Percentiles rank a stretch among this genome's conserved stretches.
phyloP scores from a whole-genome alignment of 2,329 filamentous ascomycete species.

The Penicillium sclerotigenum region DNA sequence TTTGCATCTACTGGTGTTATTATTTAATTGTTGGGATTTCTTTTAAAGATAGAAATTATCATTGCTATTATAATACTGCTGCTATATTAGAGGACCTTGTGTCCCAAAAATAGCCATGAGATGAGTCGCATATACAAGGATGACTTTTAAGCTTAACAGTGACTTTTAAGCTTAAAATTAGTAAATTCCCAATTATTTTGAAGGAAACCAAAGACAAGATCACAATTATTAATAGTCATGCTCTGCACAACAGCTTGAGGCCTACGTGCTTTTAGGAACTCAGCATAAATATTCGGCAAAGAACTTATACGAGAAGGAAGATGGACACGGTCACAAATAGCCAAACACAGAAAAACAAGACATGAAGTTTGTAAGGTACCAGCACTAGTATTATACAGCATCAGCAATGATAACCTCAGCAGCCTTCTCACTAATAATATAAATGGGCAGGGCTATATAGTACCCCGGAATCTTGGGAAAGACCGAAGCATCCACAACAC shows the following conservation, averaged over 20 bases:
- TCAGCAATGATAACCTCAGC: slow-evolving; percentile 51
- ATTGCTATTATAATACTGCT: no score
- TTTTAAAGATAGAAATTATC: neutral
- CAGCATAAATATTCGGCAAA: neutral
- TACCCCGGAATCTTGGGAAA: slow-evolving; percentile 57
- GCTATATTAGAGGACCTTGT: neutral
- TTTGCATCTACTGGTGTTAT: neutral
- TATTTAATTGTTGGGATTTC: no score
- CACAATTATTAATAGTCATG: no score
- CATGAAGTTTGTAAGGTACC: neutral
- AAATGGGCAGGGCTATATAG: slow-evolving; percentile 52
- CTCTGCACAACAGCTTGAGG: no score
- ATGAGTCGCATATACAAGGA: neutral
- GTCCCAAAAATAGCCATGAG: neutral
- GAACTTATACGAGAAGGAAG: neutral
- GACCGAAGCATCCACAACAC: slow-evolving; percentile 60
- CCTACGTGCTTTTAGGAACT: no score
- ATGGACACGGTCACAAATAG: neutral
- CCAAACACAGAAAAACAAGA: neutral
- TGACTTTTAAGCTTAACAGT: neutral
- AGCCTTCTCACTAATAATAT: slow-evolving; percentile 61
- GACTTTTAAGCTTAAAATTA: neutral
- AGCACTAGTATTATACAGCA: neutral
- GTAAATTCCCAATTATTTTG: no score
- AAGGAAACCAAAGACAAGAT: no score